Base-by-base conservation (phyloP, 305 asterid species). In the Plantago lanceolata region DNA sequence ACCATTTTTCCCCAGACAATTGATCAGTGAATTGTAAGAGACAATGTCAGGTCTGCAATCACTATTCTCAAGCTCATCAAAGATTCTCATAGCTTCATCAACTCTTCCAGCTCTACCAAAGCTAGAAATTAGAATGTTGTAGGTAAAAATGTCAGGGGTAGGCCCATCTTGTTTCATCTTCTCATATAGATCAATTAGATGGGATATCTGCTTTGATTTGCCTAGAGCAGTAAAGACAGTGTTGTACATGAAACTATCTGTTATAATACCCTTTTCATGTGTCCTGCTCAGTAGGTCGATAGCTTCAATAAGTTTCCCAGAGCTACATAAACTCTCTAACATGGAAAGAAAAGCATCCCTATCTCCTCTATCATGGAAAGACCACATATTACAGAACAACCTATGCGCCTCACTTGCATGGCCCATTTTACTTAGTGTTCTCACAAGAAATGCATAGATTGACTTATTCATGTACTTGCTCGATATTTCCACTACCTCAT, bases 301-400 rank as follows among this genome's bases (percentile, higher is more conserved):
- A 54, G 98, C 98, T 78, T 93, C 98, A 0, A 73, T 19, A 51
- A 77, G 67, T 81, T 87, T 93, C 63, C 85, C 89, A 6, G 87
- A 81, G 53, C 64, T 74, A 82, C 98, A 93, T 73, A 93, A 82
- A 56, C 90, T 84, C 83, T 85, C 92, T 68, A 93, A 66, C 96
- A 93, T 85, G 59, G 97, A 84, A 20, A 80, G 51, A 76, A 70
- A 93, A 9, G 97, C 97, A 74, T 80, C 91, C 67, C 93, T 81
- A 64, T 93, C 98, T 58, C 98, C 98, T 78, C 75, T 75, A 68
- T 85, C 90, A 65, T 89, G 96, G 79, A 85, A 93, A 64, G 56
- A 77, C 98, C 97, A 92, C 98, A 92, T 89, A 67, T 79, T 79
- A 69, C 96, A 85, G 67, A 92, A 92, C 40, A 92, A 71, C 78